A percentile compares a stretch with the other conserved stretches of the same genome.
phyloP scores from a whole-genome alignment of 2,329 filamentous ascomycete genomes.

The Chrysoporthe puriensis region DNA sequence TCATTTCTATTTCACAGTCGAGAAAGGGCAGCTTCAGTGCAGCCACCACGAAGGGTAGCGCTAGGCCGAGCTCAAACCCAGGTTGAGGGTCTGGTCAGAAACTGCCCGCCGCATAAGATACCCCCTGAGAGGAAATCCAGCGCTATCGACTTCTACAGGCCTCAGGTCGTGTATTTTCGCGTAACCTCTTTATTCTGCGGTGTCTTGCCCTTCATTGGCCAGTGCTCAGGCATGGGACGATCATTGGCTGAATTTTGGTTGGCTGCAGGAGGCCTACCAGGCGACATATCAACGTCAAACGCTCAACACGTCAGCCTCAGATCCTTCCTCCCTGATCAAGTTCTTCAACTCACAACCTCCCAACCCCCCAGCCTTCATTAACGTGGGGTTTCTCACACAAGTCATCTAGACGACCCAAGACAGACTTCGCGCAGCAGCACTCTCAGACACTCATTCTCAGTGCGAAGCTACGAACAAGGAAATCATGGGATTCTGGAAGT shows the following conservation, averaged over 20 bases:
- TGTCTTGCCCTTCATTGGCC: too few species aligned
- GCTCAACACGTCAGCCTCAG: neutral
- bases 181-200: neutral
- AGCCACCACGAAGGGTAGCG: too few species aligned
- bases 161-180: neutral
- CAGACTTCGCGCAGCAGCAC: neutral
- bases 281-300: neutral
- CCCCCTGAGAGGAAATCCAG: neutral
- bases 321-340: neutral
- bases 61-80: too few species aligned
- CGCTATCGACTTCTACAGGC: neutral
- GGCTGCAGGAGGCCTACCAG: constrained; percentile 24
- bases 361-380: neutral
- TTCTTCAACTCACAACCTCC: neutral
- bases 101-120: too few species aligned
- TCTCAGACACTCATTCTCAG: neutral
- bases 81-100: too few species aligned
- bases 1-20: too few species aligned
- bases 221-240: too few species aligned
- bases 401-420: neutral
- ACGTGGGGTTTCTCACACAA: neutral
- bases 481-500: neutral
- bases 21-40: too few species aligned
- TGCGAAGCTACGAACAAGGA: neutral
- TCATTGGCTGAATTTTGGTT: neutral